Percentiles rank a stretch among this genome's conserved stretches.
Conservation (phyloP, 805 yeast species). For the Candida germanica region DNA sequence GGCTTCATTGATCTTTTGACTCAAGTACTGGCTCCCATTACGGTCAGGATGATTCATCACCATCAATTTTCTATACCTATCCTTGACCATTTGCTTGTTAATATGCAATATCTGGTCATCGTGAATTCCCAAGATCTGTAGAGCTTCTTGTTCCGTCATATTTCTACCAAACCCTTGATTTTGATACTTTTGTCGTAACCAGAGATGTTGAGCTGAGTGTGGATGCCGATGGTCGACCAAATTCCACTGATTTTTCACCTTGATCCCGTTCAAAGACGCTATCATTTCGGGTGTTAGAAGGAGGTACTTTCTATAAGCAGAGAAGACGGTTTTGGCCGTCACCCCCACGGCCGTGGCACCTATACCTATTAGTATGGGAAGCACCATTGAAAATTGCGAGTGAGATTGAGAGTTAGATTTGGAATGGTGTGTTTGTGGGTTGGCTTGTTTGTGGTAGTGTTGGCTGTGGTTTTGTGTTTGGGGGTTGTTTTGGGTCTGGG, state of each 20-base stretch:
- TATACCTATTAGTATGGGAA: slow-evolving; percentile 53
- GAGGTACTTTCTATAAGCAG: slow-evolving; percentile 28
- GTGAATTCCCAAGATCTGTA: slow-evolving; percentile 38
- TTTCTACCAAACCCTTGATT: slow-evolving; percentile 31
- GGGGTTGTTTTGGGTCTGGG: no score
- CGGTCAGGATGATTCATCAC: slow-evolving; percentile 43
- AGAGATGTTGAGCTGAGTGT: slow-evolving; percentile 10
- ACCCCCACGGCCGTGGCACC: slow-evolving; percentile 53
- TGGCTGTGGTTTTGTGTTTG: no score
- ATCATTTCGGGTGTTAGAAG: slow-evolving; percentile 33
- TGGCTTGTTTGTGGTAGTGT: no score
- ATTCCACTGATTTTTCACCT: slow-evolving; percentile 8
- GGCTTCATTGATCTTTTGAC: slow-evolving; percentile 44
- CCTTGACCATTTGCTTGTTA: slow-evolving; percentile 28
- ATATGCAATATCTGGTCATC: slow-evolving; percentile 40
- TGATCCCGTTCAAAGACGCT: slow-evolving; percentile 32
- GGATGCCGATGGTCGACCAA: slow-evolving; percentile 7
- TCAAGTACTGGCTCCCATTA: slow-evolving; percentile 37
- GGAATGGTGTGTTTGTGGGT: no score
- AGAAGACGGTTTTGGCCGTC: slow-evolving; percentile 32
- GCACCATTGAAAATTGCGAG: slow-evolving; percentile 25
- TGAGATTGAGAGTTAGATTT: no score
- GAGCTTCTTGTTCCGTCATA: slow-evolving; percentile 45
- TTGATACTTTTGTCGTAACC: slow-evolving; percentile 24
- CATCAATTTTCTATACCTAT: slow-evolving; percentile 38